phyloP scores from a whole-genome alignment of 169 alveolate species.

The Theileria equi region DNA sequence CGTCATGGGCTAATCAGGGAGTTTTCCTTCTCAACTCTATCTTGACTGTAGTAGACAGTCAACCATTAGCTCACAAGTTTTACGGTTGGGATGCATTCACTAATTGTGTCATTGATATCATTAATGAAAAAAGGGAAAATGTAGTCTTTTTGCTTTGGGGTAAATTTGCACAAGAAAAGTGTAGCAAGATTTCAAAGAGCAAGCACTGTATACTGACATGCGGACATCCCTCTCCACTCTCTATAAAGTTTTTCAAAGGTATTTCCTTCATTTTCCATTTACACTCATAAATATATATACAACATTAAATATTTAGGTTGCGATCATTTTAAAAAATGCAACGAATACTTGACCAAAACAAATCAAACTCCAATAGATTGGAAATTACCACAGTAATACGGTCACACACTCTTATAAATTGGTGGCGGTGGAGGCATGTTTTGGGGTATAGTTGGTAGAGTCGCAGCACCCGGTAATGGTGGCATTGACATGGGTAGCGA shows the following conservation, averaged over 20 bases:
- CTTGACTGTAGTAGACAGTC: slow-evolving; percentile 90
- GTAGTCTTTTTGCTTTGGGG: slow-evolving; percentile 92
- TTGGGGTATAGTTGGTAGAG: slow-evolving; percentile 46
- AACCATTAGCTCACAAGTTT: slow-evolving; percentile 88
- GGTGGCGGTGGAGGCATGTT: slow-evolving; percentile 66
- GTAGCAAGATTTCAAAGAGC: slow-evolving; percentile 80
- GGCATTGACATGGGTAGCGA: slow-evolving; percentile 56
- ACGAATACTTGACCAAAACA: slow-evolving; percentile 67
- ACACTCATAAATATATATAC: too few species aligned
- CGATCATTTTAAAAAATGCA: slow-evolving; percentile 81
- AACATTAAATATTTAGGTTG: slow-evolving; percentile 73
- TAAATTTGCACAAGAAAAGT: slow-evolving; percentile 88
- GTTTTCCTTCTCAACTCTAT: slow-evolving; percentile 93
- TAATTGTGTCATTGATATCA: slow-evolving; percentile 79
- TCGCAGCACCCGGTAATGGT: slow-evolving; percentile 54
- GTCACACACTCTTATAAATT: background rate
- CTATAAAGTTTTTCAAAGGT: slow-evolving; percentile 65
- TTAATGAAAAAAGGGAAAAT: slow-evolving; percentile 77
- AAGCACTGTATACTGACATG: slow-evolving; percentile 89
- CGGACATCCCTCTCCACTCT: slow-evolving; percentile 98
- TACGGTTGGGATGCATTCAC: slow-evolving; percentile 91
- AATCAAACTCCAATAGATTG: slow-evolving; percentile 72
- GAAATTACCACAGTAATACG: slow-evolving; percentile 61
- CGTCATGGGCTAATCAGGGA: slow-evolving; percentile 97
- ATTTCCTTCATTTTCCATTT: slow-evolving; percentile 13